Evolutionary conservation across 169 alveolate species (phyloP).

Genomic region (Miamiensis avidus): DNA sequence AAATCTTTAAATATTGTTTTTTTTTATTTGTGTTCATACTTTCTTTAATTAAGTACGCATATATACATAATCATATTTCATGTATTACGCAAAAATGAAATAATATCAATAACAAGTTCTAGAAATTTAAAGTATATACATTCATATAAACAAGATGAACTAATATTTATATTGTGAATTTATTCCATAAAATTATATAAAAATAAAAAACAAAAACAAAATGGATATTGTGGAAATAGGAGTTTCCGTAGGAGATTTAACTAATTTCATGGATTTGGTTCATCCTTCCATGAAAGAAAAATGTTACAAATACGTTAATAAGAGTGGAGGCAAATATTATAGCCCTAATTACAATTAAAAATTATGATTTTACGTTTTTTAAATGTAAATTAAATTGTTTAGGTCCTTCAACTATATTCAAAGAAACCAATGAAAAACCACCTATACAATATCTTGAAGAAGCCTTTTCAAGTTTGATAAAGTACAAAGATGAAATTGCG

Average conservation of each 20-base stretch:
- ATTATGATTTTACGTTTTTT: neutral
- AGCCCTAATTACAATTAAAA: neutral
- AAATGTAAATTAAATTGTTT: too few relatives aligned
- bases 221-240: neutral
- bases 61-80: too few relatives aligned
- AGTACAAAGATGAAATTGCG: neutral
- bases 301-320: neutral
- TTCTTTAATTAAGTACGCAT: too few relatives aligned
- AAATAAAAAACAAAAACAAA: too few relatives aligned
- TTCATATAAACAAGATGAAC: too few relatives aligned
- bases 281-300: neutral
- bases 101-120: too few relatives aligned
- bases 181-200: too few relatives aligned
- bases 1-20: too few relatives aligned
- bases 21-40: too few relatives aligned
- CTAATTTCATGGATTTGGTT: neutral
- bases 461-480: neutral
- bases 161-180: too few relatives aligned
- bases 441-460: neutral
- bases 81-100: too few relatives aligned
- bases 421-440: neutral
- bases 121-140: too few relatives aligned
- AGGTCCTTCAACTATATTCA: neutral
- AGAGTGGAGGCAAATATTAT: neutral
- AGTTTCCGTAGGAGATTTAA: neutral